Conservation (phyloP, 164 flowering plant genomes). For the Akebia trifoliata region DNA sequence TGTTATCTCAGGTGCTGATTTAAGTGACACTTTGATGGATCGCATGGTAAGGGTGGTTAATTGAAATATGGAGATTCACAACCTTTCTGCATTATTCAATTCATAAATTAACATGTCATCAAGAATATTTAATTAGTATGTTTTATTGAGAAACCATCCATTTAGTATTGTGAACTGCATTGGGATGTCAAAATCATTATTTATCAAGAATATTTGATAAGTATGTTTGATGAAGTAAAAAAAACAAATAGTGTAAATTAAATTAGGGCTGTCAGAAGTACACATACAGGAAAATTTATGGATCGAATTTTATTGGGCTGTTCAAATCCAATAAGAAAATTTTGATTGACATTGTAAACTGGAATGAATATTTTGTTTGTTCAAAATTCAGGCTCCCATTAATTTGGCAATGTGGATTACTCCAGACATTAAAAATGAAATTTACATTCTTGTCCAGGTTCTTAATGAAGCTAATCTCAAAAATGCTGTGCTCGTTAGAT, state of each 20-base stretch:
- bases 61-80: neutral
- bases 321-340: neutral
- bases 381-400: neutral
- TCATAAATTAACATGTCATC: neutral
- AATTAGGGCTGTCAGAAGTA: neutral
- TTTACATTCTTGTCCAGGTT: conserved; percentile 39
- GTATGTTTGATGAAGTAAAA: neutral
- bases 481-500: conserved; percentile 81
- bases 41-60: conserved; percentile 64
- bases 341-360: neutral
- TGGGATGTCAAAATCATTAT: neutral
- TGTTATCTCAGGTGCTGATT: conserved; percentile 75
- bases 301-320: neutral
- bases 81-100: conserved; percentile 1
- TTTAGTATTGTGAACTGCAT: neutral
- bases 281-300: neutral
- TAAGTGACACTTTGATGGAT: conserved; percentile 98
- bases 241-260: neutral
- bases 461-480: conserved; percentile 92
- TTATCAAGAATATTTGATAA: neutral
- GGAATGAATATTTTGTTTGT: conserved; percentile 4
- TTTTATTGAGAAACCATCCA: neutral
- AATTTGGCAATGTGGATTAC: neutral
- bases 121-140: neutral
- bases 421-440: neutral